phyloP scores from a whole-genome alignment of 108 stramenopile species.

The Cyclotella cryptica region DNA sequence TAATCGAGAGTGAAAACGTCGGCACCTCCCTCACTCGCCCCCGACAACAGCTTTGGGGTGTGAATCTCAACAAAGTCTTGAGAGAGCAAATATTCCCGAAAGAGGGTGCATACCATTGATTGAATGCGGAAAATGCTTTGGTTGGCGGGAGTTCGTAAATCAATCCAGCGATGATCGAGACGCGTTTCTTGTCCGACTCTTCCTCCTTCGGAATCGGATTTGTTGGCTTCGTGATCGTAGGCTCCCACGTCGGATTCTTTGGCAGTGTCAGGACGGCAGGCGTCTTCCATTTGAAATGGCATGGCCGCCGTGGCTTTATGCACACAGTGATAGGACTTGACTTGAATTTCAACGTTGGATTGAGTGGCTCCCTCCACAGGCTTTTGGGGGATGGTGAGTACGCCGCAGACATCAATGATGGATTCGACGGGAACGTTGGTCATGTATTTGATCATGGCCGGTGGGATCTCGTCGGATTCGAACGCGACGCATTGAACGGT shows the following conservation, averaged over 20 bases:
- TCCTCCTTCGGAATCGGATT: constrained; percentile 69
- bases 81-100: constrained; percentile 90
- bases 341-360: constrained; percentile 93
- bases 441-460: constrained; percentile 97
- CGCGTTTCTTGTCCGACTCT: constrained; percentile 91
- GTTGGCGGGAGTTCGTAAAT: constrained; percentile 98
- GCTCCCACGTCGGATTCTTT: constrained; percentile 87
- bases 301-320: constrained; percentile 83
- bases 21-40: constrained; percentile 96
- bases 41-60: constrained; percentile 97
- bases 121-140: constrained; percentile 98
- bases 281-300: constrained; percentile 98
- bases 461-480: constrained; percentile 67
- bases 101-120: constrained; percentile 94
- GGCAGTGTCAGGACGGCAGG: constrained; percentile 89
- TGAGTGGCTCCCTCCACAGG: constrained; percentile 94
- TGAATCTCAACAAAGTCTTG: constrained; percentile 98
- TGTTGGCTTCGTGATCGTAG: constrained; percentile 79
- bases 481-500: constrained; percentile 96
- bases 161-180: constrained; percentile 97
- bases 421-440: constrained; percentile 87
- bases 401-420: constrained; percentile 94
- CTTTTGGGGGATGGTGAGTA: constrained; percentile 76
- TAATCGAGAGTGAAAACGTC: constrained; percentile 97
- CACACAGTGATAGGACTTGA: constrained; percentile 87